Conservation (phyloP, 1,284 basidiomycete species). For the Austroboletus rostrupii region DNA sequence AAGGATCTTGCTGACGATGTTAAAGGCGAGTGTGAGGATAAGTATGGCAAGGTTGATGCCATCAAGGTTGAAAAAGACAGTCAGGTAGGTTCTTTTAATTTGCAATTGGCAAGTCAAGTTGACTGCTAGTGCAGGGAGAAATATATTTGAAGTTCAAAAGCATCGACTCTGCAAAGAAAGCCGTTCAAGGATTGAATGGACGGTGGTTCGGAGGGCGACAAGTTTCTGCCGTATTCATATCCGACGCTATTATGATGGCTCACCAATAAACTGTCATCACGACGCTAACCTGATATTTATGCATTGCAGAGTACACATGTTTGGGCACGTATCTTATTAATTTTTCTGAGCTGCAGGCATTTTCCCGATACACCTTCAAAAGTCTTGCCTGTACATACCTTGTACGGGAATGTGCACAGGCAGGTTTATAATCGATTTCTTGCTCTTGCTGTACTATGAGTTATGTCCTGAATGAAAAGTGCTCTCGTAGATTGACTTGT, state of each 20-base stretch:
- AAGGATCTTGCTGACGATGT: conserved; percentile 94
- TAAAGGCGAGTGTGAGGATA: conserved; percentile 86
- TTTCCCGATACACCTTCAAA: conserved; percentile 30
- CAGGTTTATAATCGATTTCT: conserved; percentile 31
- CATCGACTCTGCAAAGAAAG: conserved; percentile 77
- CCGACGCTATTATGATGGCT: conserved; percentile 90
- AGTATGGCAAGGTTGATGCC: conserved; percentile 84
- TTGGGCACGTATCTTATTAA: conserved; percentile 23
- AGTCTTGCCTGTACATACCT: conserved; percentile 30
- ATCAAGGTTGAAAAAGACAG: conserved; percentile 95
- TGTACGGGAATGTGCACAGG: conserved; percentile 32
- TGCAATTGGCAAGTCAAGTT: neutral
- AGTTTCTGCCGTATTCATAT: conserved; percentile 82
- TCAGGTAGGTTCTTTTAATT: conserved; percentile 50
- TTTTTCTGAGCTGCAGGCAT: conserved; percentile 31
- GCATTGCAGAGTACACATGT: conserved; percentile 27
- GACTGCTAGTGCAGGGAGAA: conserved; percentile 70
- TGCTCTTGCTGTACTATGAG: conserved; percentile 29
- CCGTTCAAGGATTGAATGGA: conserved; percentile 86
- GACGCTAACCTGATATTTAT: conserved; percentile 27
- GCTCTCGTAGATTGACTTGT: conserved; percentile 30
- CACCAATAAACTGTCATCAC: conserved; percentile 54
- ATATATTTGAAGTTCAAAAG: conserved; percentile 92
- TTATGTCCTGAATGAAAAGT: conserved; percentile 27
- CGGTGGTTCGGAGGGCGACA: conserved; percentile 93